Evolutionary conservation across 1,284 basidiomycete genomes (phyloP).

Genomic region (Chalciporus sp.): DNA sequence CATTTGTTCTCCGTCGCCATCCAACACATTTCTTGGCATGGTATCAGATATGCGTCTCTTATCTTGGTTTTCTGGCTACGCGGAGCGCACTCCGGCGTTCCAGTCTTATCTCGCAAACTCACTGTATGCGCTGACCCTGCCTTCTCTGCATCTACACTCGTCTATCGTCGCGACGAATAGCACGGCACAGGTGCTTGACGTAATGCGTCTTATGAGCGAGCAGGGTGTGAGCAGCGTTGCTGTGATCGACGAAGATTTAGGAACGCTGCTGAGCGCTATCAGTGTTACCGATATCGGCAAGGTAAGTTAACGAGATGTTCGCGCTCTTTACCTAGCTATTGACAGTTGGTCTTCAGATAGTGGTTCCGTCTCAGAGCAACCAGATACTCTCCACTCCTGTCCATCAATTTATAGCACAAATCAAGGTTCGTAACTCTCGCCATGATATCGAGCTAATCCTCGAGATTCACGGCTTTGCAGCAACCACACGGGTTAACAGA

Average conservation of each 20-base stretch:
- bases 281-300: constrained; percentile 79
- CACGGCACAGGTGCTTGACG: constrained; percentile 63
- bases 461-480: constrained; percentile 36
- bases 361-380: constrained; percentile 75
- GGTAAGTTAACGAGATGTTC: constrained; percentile 37
- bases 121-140: constrained; percentile 58
- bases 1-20: constrained; percentile 44
- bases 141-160: constrained; percentile 62
- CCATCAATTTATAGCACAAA: constrained; percentile 64
- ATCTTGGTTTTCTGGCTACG: constrained; percentile 61
- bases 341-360: constrained; percentile 45
- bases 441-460: neutral
- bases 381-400: constrained; percentile 67
- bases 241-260: constrained; percentile 62
- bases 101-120: constrained; percentile 58
- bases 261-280: constrained; percentile 66
- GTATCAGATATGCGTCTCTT: constrained; percentile 65
- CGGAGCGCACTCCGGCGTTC: constrained; percentile 50
- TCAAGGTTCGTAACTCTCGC: constrained; percentile 54
- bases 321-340: neutral
- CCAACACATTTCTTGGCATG: constrained; percentile 51
- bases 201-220: constrained; percentile 80
- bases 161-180: constrained; percentile 63
- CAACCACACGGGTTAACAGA: constrained; percentile 69
- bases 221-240: constrained; percentile 79